phyloP scores from a whole-genome alignment of 2,329 filamentous ascomycete genomes.

The Scedosporium apiospermum region DNA sequence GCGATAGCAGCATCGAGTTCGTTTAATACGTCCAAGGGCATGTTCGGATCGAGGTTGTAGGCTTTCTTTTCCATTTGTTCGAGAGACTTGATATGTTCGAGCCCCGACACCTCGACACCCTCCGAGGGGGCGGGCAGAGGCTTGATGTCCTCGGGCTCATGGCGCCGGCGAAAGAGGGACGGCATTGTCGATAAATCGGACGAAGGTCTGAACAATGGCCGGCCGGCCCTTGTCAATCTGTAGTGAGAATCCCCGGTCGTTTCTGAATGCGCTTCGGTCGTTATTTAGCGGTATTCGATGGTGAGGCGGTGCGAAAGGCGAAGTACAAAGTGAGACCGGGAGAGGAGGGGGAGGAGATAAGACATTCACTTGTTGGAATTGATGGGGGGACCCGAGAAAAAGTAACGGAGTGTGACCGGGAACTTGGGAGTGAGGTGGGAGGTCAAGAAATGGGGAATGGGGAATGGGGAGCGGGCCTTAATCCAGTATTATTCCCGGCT shows the following conservation, averaged over 20 bases:
- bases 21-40: conserved; percentile 52
- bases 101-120: conserved; percentile 26
- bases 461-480: not conserved
- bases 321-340: not conserved
- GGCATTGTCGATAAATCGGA: conserved; percentile 7
- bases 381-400: not conserved
- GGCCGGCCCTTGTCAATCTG: not conserved
- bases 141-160: conserved; percentile 34
- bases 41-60: conserved; percentile 55
- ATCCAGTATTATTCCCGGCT: too few species aligned
- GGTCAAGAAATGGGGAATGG: not conserved
- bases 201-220: not conserved
- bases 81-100: conserved; percentile 35
- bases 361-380: not conserved
- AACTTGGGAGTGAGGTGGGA: not conserved
- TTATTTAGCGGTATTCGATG: not conserved
- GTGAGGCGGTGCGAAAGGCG: not conserved
- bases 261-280: not conserved
- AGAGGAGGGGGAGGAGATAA: not conserved
- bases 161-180: conserved; percentile 33
- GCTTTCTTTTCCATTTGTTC: conserved; percentile 45
- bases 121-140: conserved; percentile 29
- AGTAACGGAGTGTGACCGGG: not conserved
- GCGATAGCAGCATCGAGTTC: conserved; percentile 50
- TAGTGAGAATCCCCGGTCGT: not conserved